Evolutionary conservation across 331 rosid species (phyloP).

Genomic region (Erythrophleum ivorense): DNA sequence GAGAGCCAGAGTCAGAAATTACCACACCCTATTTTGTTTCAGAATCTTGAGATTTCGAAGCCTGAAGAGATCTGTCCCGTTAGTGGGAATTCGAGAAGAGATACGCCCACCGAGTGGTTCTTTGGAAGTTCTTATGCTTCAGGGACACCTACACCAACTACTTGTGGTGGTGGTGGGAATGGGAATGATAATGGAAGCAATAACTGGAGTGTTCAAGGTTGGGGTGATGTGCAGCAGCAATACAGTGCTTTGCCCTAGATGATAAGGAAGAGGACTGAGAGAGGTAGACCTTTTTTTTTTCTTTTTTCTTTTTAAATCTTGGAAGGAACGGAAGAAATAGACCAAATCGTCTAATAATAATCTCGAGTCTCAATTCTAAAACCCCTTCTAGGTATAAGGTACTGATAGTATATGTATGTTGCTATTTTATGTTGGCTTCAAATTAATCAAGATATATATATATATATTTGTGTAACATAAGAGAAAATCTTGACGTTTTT

Average conservation of each 20-base stretch:
- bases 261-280: slow-evolving; percentile 14
- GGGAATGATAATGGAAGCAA: slow-evolving; percentile 45
- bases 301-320: neutral
- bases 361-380: slow-evolving; percentile 11
- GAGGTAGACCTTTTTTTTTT: slow-evolving; percentile 44
- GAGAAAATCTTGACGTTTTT: slow-evolving; percentile 40
- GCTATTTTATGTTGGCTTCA: slow-evolving; percentile 35
- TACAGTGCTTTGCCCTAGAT: slow-evolving; percentile 75
- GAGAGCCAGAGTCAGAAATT: slow-evolving; percentile 52
- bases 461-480: slow-evolving; percentile 44
- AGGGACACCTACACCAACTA: slow-evolving; percentile 58
- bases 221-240: slow-evolving; percentile 80
- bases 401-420: slow-evolving; percentile 31
- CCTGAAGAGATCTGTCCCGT: slow-evolving; percentile 38
- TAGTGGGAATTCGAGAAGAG: slow-evolving; percentile 50
- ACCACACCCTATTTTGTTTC: slow-evolving; percentile 65
- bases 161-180: slow-evolving; percentile 41
- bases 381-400: slow-evolving; percentile 56
- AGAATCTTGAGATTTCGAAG: slow-evolving; percentile 65
- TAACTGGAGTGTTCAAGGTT: slow-evolving; percentile 65
- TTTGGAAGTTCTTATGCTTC: slow-evolving; percentile 73
- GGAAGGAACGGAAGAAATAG: slow-evolving; percentile 40
- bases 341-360: slow-evolving; percentile 39
- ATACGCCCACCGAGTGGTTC: slow-evolving; percentile 71
- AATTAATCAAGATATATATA: slow-evolving; percentile 36